A percentile compares a stretch with the other conserved stretches of the same genome.
Evolutionary conservation across 192 early-diverging fungal genomes (phyloP).

Genomic region (Chytriomyces confervae): DNA sequence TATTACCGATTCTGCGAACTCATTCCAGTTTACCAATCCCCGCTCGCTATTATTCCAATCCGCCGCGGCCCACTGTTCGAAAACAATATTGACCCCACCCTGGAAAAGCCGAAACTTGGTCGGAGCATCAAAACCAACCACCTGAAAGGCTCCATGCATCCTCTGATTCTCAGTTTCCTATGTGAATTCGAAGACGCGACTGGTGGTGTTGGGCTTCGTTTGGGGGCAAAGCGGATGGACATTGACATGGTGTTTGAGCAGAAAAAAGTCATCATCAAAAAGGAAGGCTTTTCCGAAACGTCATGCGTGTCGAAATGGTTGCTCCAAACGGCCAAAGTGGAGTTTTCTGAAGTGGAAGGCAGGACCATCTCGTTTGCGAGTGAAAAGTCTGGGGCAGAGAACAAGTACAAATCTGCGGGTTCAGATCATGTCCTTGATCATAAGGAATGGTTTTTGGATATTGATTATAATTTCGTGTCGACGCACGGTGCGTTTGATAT

Average conservation of each 20-base stretch:
- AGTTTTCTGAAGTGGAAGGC: slow-evolving; percentile 55
- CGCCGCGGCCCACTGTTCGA: slow-evolving; percentile 50
- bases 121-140: slow-evolving; percentile 44
- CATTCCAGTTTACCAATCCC: slow-evolving; percentile 57
- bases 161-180: slow-evolving; percentile 51
- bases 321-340: slow-evolving; percentile 32
- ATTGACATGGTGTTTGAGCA: slow-evolving; percentile 50
- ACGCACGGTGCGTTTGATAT: slow-evolving; percentile 45
- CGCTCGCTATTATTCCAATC: slow-evolving; percentile 55
- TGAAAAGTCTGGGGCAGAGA: slow-evolving; percentile 20
- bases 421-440: slow-evolving; percentile 11
- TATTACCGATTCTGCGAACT: slow-evolving; percentile 43
- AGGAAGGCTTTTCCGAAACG: neutral
- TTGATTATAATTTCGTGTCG: slow-evolving; percentile 60
- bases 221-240: slow-evolving; percentile 51
- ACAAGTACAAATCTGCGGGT: slow-evolving; percentile 20
- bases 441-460: slow-evolving; percentile 56
- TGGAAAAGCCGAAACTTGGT: slow-evolving; percentile 58
- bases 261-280: slow-evolving; percentile 27
- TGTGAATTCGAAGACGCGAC: slow-evolving; percentile 45
- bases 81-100: slow-evolving; percentile 3
- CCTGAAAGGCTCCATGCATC: slow-evolving; percentile 46
- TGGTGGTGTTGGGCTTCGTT: slow-evolving; percentile 54
- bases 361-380: slow-evolving; percentile 44
- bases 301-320: slow-evolving; percentile 26